Evolutionary conservation across 306 rosid genomes (phyloP), one percentile per base, ranked within the genome.

Genomic region (Lupinus albus): DNA sequence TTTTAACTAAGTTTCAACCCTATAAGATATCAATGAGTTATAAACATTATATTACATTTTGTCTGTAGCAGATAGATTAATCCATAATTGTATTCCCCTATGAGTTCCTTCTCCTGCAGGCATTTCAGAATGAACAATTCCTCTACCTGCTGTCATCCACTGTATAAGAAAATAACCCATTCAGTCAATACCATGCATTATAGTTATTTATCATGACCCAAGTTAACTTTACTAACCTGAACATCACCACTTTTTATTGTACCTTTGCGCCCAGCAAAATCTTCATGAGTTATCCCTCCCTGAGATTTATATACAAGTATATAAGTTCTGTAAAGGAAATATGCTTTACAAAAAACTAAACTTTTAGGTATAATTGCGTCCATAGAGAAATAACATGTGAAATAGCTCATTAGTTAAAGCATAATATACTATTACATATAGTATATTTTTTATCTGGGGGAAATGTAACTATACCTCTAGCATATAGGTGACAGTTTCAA

Each of bases 141-240:
- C 98, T 79, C 98, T 86, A 18, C 98, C 98, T 55, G 97, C 97
- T 4, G 98, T 93, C 97, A 93, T 93, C 98, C 98, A 93, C 96
- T 89, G 87, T 74, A 45, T 47, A 44, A 44, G 12, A 25, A 25
- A 25, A 25, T 3, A 61, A 21, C 17, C 32, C 32, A 20, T 5
- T 57, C 39, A 49, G 45, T 9, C 4, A 39, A 61, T 21, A 20
- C 11, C 5, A 6, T 5, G 8, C 1, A 0, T 8, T 36, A 6
- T 5, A 12, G 3, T 11, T 30, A 10, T 41, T 2, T 55, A 46
- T 4, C 12, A 15, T 49, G 44, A 8, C n/a, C 11, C 0, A 8
- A 38, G 44, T n/a, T 41, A 4, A 41, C 13, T 41, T 41, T n/a
- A 17, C 4, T 33, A 78, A 91, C 97, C 91, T 92, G 98, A 63